Conservation (phyloP, 2,329 filamentous ascomycete genomes). For the Talaromyces sp. region DNA sequence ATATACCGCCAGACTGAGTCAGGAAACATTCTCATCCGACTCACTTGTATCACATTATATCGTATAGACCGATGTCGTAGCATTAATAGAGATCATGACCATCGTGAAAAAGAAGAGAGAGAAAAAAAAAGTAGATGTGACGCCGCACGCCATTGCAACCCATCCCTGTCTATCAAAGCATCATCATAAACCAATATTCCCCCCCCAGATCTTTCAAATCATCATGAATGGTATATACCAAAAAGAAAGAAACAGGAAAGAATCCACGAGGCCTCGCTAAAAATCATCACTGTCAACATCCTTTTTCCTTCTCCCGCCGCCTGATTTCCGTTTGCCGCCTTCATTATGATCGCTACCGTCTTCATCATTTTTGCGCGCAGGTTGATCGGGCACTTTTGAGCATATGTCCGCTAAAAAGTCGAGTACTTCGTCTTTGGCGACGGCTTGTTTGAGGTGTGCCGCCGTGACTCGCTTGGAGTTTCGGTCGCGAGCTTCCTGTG, state of each 20-base stretch:
- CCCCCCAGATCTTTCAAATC: background rate
- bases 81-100: background rate
- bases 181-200: background rate
- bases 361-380: constrained; percentile 45
- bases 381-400: constrained; percentile 69
- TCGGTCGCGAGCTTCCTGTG: constrained; percentile 74
- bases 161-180: constrained; percentile 6
- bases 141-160: constrained; percentile 3
- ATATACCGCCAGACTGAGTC: background rate
- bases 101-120: background rate
- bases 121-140: background rate
- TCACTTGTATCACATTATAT: background rate
- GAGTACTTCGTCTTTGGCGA: constrained; percentile 84
- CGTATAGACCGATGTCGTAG: background rate
- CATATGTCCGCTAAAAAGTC: constrained; percentile 93
- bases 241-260: background rate
- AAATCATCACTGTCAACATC: constrained; percentile 36
- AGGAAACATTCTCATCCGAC: background rate
- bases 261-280: background rate
- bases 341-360: constrained; percentile 34
- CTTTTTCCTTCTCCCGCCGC: constrained; percentile 44
- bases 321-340: constrained; percentile 45
- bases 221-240: background rate
- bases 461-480: constrained; percentile 87
- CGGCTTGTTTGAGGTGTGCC: constrained; percentile 84